These are phyloP conservation scores for Rheum nobile DNA, from an alignment of 148 eudicot genomes.

Conservation along the genomic window DNA sequence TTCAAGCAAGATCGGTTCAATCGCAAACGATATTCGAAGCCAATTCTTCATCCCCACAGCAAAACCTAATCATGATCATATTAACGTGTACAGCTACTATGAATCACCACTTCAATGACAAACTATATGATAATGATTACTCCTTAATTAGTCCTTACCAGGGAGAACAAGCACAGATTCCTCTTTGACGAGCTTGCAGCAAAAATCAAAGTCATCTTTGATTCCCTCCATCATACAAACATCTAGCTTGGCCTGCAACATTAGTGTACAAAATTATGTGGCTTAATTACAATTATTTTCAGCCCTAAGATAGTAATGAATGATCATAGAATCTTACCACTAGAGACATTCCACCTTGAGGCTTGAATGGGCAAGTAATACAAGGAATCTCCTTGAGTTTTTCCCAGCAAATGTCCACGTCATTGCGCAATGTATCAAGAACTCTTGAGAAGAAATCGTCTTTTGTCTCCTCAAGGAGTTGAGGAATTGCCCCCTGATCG, in stretches of 20 bases:
- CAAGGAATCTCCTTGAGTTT: constrained; percentile 38
- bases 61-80: constrained; percentile 15
- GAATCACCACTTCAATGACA: no score
- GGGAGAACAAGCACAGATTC: constrained; percentile 40
- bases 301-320: not conserved
- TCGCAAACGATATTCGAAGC: constrained; percentile 34
- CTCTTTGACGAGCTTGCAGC: constrained; percentile 54
- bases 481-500: constrained; percentile 41
- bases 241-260: constrained; percentile 48
- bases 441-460: constrained; percentile 38
- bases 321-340: constrained; percentile 26
- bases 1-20: constrained; percentile 25
- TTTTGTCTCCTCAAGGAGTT: constrained; percentile 31
- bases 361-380: constrained; percentile 44
- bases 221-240: constrained; percentile 35
- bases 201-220: constrained; percentile 47
- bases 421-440: constrained; percentile 18
- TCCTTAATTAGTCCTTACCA: constrained; percentile 19
- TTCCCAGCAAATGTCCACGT: constrained; percentile 32
- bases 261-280: not conserved
- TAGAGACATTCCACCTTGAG: constrained; percentile 54
- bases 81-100: no score
- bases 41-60: constrained; percentile 40
- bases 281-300: not conserved
- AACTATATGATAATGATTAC: not conserved